Percentiles rank a stretch among this genome's conserved stretches.
These are phyloP conservation scores for Raphanus raphanistrum DNA, from an alignment of 345 rosid species.

Conservation along the genomic window DNA sequence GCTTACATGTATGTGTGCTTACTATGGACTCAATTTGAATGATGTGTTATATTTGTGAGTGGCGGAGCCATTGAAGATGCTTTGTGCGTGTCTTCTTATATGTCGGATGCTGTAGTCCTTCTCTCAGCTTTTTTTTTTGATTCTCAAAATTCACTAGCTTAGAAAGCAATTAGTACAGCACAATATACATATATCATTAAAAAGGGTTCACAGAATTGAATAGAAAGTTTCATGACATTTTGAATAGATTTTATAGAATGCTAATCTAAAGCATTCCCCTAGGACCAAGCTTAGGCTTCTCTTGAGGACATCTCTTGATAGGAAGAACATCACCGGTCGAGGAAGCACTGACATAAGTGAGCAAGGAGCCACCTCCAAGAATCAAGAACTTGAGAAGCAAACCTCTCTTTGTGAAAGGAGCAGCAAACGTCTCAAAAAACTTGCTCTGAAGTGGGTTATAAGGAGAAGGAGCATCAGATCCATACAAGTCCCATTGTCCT, in stretches of 20 bases:
- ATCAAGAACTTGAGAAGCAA: too few species aligned
- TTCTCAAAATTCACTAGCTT: not conserved
- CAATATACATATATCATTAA: not conserved
- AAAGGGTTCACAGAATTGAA: not conserved
- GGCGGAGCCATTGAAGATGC: constrained; percentile 84
- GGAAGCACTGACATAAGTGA: too few species aligned
- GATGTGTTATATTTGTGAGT: constrained; percentile 77
- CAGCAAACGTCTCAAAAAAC: too few species aligned
- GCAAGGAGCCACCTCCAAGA: too few species aligned
- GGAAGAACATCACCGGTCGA: constrained; percentile 30
- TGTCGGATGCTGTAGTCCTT: constrained; percentile 82
- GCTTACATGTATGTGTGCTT: constrained; percentile 9
- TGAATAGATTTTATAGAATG: not conserved
- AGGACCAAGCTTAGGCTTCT: not conserved
- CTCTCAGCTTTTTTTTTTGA: constrained; percentile 55
- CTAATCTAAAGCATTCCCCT: not conserved
- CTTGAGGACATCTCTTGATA: not conserved
- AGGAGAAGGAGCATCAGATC: too few species aligned
- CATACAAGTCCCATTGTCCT: constrained; percentile 92
- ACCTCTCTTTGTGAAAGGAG: too few species aligned
- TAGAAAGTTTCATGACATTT: not conserved
- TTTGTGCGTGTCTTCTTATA: constrained; percentile 65
- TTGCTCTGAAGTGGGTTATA: too few species aligned
- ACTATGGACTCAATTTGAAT: constrained; percentile 31
- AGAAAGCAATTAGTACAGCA: not conserved